These are phyloP conservation scores for Asparagopsis taxiformis DNA, from an alignment of 31 red algal species.

Conservation along the genomic window DNA sequence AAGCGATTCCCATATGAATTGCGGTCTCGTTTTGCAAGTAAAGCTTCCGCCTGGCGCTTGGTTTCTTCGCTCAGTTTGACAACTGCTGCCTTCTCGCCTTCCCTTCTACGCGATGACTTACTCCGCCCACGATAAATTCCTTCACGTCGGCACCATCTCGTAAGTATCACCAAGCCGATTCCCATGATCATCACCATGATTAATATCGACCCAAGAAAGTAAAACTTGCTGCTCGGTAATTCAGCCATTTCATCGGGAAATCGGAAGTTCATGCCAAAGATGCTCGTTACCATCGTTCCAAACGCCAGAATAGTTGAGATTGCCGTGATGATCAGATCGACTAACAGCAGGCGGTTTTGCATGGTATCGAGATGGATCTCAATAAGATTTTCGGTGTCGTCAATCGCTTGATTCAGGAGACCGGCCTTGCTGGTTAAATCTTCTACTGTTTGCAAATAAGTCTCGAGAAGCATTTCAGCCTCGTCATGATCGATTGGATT, in stretches of 20 bases:
- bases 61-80: slow-evolving; percentile 5
- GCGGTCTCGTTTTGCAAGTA: slow-evolving; percentile 13
- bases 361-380: slow-evolving; percentile 79
- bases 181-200: slow-evolving; percentile 26
- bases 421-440: slow-evolving; percentile 45
- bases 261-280: slow-evolving; percentile 83
- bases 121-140: slow-evolving; percentile 33
- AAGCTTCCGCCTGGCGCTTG: slow-evolving; percentile 12
- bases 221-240: slow-evolving; percentile 45
- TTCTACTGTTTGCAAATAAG: slow-evolving; percentile 77
- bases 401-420: slow-evolving; percentile 63
- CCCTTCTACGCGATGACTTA: slow-evolving; percentile 2
- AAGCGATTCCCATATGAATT: slow-evolving; percentile 6
- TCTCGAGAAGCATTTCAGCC: slow-evolving; percentile 80
- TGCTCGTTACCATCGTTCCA: slow-evolving; percentile 37
- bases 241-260: slow-evolving; percentile 36
- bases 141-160: slow-evolving; percentile 31
- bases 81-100: neutral
- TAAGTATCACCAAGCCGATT: slow-evolving; percentile 18
- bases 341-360: slow-evolving; percentile 72
- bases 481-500: slow-evolving; percentile 87
- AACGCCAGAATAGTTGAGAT: slow-evolving; percentile 38
- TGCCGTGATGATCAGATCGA: slow-evolving; percentile 56
- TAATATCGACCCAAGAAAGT: slow-evolving; percentile 46
- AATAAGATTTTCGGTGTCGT: slow-evolving; percentile 78